Evolutionary conservation across 1,284 basidiomycete genomes (phyloP), one percentile per base, ranked within the genome.

Genomic region (Boletellus deceptivus): DNA sequence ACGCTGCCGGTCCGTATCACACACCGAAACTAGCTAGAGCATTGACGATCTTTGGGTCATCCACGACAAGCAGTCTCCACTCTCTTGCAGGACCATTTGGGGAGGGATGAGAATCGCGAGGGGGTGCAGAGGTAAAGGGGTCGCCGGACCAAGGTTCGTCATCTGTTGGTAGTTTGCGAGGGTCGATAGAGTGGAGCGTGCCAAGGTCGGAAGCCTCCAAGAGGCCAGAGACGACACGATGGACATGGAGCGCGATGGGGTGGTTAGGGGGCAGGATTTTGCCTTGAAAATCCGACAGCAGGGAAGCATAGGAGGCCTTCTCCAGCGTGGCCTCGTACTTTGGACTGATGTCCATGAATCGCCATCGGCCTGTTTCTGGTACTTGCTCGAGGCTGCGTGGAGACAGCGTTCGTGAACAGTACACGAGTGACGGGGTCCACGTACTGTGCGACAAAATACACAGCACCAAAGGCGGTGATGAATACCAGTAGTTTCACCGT

Each of bases 51-150:
- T 78, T 79, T 25, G 72, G 72, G 59, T 94, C 89, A 55, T 92
- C 77, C 48, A 96, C 87, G 1, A 97, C 91, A 48, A 91, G 76
- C 0, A 97, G 78, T 58, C 90, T 77, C 86, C 87, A 91, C 56
- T 85, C 74, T 62, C 68, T 73, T 13, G 64, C 70, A 18, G 65
- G 62, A 22, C 52, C 60, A 10, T 68, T 68, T 3, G 61, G 55
- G 11, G 66, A 59, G 17, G 62, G 13, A 13, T 41, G 50, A 16
- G 53, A 53, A 41, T 59, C 48, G 51, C 58, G 37, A 48, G 70
- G 49, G 52, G 62, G 52, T 60, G 64, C 56, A 22, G 55, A 27
- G 22, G 42, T 38, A 39, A 54, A 60, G 9, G 60, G 46, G 38
- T 68, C 65, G 8, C 59, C 57, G 11, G 49, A 43, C 65, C 64